Base-by-base conservation (phyloP, 306 rosid species). In the Herpetospermum pedunculosum region DNA sequence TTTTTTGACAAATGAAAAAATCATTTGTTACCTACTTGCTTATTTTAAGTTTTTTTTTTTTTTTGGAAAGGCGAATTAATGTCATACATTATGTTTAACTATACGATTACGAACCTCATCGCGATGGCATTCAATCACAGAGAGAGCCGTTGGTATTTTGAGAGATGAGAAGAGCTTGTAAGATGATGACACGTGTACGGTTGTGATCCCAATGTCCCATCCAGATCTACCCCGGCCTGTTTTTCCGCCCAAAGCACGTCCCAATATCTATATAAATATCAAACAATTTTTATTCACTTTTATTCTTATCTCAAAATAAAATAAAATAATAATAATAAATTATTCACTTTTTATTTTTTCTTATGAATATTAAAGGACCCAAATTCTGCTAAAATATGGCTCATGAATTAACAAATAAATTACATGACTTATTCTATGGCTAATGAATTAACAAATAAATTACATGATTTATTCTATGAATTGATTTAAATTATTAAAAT, bases 241-340 rank as follows among this genome's bases (percentile, higher is more conserved):
- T 48, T 86, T 91, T 28, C 98, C 98, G 41, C 98, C 98, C 80
- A 94, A 44, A 15, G 96, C 97, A 49, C 98, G 94, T 2, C 87
- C 84, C 44, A 91, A 64, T 57, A 91, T 89, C 98, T 93, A 77
- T 35, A 35, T 0, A 63, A 63, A 63, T 63, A 8, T 34, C 43
- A 60, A 18, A n/a, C 64, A 29, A 23, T 9, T 0, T 23, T 53
- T 23, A 23, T 53, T 53, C 3, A 8, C 12, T 50, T 52, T 21
- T 49, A 4, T 5, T 47, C 4, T 30, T 30, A 2, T 30, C 34
- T 30, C 2, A 30, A 30, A 30, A 30, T 30, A 1, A 1, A n/a
- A n/a, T n/a, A n/a, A n/a, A n/a, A n/a, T n/a, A n/a, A n/a, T n/a
- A n/a, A n/a, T n/a, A n/a, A n/a, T n/a, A n/a, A n/a, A n/a, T 53